Evolutionary conservation across 106 monocot species (phyloP), one percentile per base, ranked within the genome.

Genomic region (Allium sativum): DNA sequence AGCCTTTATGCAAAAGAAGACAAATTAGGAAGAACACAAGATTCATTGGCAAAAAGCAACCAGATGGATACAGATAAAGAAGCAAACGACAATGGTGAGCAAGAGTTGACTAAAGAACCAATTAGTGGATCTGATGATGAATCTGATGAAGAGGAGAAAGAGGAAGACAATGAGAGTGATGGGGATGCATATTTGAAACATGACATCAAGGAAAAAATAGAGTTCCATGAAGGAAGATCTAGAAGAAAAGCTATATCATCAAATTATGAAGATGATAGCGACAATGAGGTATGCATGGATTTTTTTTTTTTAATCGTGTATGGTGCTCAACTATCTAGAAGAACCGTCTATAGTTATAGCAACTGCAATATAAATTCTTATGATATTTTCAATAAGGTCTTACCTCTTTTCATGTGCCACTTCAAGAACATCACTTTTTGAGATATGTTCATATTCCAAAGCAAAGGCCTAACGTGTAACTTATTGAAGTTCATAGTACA

Each of bases 231-330:
- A 71, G 95, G 90, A 66, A 82, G 90, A 59, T 44, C 76, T 18
- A 90, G 90, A 76, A 84, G 95, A 74, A 96, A 77, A 76, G 95
- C 76, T 54, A 64, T 91, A 69, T 84, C 84, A 55, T 10, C 66
- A 48, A 62, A 60, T 22, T 72, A 77, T 61, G 53, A 46, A 59
- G 77, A 83, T 55, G 50, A 62, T 50, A n/a, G 16, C 47, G 67
- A 74, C 22, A 14, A 31, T 11, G 65, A 83, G 84, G 92, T 87
- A 74, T 40, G 18, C 42, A 18, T 1, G 18, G 22, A 48, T 61
- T 65, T 10, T 21, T 56, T 60, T 56, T 58, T 11, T 47, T 47
- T 47, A n/a, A 31, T 31, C 5, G 31, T 31, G 31, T 31, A 31
- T 5, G 31, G 31, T 31, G 31, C 31, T 31, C 31, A 31, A 31